Conservation (phyloP, 495 filamentous ascomycete species). For the Astrothelium subdiscretum region DNA sequence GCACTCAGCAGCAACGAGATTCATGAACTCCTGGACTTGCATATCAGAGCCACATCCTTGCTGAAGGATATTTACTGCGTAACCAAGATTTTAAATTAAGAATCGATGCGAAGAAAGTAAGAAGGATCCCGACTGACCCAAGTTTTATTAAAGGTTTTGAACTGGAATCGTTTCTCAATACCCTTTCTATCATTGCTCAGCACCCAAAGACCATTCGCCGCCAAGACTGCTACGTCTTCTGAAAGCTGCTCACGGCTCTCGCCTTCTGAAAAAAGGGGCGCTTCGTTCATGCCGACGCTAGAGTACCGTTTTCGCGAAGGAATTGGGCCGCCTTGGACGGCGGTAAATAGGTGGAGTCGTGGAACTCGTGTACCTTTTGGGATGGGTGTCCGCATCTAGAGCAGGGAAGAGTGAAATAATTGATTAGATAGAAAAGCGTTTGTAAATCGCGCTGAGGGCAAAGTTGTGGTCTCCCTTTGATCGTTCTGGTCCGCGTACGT, state of each 20-base stretch:
- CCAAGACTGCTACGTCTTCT: background rate
- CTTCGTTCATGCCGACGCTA: background rate
- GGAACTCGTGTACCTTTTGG: background rate
- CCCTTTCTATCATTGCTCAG: conserved; percentile 10
- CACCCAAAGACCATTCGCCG: background rate
- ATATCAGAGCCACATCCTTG: too few relatives aligned
- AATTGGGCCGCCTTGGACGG: background rate
- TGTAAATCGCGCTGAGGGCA: too few relatives aligned
- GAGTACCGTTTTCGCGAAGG: background rate
- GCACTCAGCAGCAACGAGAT: conserved; percentile 16
- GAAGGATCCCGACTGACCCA: conserved; percentile 16
- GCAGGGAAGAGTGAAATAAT: background rate
- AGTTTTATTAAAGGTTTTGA: conserved; percentile 19
- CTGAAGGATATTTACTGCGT: too few relatives aligned
- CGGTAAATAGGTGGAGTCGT: background rate
- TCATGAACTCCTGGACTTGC: conserved; percentile 18
- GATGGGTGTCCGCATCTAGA: background rate
- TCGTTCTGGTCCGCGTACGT: background rate
- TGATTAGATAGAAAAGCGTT: background rate
- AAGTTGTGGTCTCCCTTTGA: too few relatives aligned
- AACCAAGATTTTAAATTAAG: background rate
- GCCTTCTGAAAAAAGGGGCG: background rate
- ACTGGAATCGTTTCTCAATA: conserved; percentile 16
- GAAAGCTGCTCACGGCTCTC: background rate
- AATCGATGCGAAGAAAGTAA: too few relatives aligned